Evolutionary conservation across 2,329 filamentous ascomycete species (phyloP).

Genomic region (Thelonectria blattea): DNA sequence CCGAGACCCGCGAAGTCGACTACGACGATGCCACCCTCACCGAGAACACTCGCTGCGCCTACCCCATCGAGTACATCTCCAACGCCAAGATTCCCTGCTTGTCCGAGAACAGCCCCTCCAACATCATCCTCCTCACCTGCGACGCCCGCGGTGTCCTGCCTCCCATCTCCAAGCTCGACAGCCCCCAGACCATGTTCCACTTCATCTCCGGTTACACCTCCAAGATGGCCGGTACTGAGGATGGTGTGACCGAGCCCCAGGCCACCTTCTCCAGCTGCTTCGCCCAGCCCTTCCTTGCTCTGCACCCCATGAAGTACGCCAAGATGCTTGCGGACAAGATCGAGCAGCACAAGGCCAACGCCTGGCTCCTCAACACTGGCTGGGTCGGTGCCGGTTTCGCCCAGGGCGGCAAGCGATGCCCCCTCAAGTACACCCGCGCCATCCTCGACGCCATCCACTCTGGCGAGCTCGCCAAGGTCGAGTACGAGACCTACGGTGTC

Average conservation of each 20-base stretch:
- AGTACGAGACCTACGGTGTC: slow-evolving; percentile 93
- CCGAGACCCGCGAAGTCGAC: slow-evolving; percentile 85
- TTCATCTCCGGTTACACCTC: slow-evolving; percentile 99
- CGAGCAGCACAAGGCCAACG: slow-evolving; percentile 89
- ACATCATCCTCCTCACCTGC: slow-evolving; percentile 98
- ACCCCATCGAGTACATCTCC: slow-evolving; percentile 98
- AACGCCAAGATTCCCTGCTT: slow-evolving; percentile 99
- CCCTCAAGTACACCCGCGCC: slow-evolving; percentile 97
- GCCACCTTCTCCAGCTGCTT: slow-evolving; percentile 99
- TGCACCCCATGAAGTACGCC: slow-evolving; percentile 99
- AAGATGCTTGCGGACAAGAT: slow-evolving; percentile 99
- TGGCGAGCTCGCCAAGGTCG: slow-evolving; percentile 88
- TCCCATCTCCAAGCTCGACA: slow-evolving; percentile 95
- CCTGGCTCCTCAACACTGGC: slow-evolving; percentile 98
- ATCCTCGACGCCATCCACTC: slow-evolving; percentile 98
- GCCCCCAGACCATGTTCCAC: slow-evolving; percentile 99
- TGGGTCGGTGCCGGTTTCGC: slow-evolving; percentile 93
- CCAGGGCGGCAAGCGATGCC: slow-evolving; percentile 95
- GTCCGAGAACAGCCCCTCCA: slow-evolving; percentile 84
- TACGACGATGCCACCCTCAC: slow-evolving; percentile 95
- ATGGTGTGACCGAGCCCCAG: slow-evolving; percentile 95
- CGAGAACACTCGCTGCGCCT: slow-evolving; percentile 97
- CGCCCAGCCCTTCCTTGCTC: slow-evolving; percentile 96
- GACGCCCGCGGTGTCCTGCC: slow-evolving; percentile 97
- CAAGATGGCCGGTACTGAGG: slow-evolving; percentile 99